phyloP scores from a whole-genome alignment of 139 green algal genomes.

The Chlorella sp. region DNA sequence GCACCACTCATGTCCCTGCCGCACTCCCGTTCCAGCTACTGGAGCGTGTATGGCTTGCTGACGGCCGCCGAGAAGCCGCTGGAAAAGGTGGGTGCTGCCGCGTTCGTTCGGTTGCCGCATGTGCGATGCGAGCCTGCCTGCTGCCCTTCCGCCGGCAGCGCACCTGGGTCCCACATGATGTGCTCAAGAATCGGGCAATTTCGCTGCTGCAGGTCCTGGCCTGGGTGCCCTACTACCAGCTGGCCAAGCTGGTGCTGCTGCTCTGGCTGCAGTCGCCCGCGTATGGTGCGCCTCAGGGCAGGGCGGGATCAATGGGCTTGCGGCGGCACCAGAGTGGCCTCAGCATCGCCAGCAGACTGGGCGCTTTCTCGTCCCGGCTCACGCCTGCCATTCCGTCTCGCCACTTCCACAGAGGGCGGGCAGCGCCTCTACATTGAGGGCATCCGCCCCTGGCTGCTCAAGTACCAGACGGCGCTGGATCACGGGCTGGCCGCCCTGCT shows the following conservation, averaged over 20 bases:
- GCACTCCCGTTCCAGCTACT: slow-evolving; percentile 19
- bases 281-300: neutral
- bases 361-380: too few species aligned
- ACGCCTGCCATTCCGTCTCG: too few species aligned
- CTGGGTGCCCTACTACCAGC: slow-evolving; percentile 64
- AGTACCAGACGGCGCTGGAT: slow-evolving; percentile 9
- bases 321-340: too few species aligned
- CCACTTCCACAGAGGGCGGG: neutral
- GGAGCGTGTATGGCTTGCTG: slow-evolving; percentile 31
- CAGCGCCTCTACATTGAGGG: slow-evolving; percentile 15
- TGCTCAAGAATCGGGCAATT: too few species aligned
- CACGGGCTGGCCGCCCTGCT: slow-evolving; percentile 7
- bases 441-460: slow-evolving; percentile 15
- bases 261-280: slow-evolving; percentile 65
- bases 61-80: slow-evolving; percentile 33
- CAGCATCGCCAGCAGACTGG: too few species aligned
- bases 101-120: neutral
- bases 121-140: too few species aligned
- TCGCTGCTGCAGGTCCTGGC: too few species aligned
- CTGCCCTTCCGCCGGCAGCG: too few species aligned
- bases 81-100: slow-evolving; percentile 9
- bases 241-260: slow-evolving; percentile 64
- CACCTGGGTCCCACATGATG: too few species aligned
- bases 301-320: too few species aligned
- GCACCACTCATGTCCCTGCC: too few species aligned